These are phyloP conservation scores for Warburgia ugandensis DNA, from an alignment of 164 flowering plant genomes.

Conservation along the genomic window DNA sequence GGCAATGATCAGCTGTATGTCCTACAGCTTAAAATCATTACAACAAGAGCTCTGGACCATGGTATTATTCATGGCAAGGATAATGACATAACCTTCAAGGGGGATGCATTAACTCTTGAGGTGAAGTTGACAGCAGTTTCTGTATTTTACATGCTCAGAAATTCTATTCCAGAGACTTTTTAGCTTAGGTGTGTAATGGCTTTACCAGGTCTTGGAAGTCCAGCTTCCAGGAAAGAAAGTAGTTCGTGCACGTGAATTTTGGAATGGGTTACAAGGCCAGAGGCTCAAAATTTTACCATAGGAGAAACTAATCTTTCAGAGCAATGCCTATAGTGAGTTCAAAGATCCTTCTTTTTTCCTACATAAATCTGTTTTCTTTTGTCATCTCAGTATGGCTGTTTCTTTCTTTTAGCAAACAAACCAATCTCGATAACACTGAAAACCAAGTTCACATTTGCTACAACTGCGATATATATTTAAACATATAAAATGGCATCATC, in stretches of 20 bases:
- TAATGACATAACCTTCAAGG: conserved; percentile 39
- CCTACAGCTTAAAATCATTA: conserved; percentile 69
- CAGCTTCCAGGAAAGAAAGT: conserved; percentile 87
- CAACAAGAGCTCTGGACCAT: conserved; percentile 45
- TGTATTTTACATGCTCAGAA: too few species aligned
- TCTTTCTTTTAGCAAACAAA: too few species aligned
- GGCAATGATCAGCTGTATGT: conserved; percentile 24
- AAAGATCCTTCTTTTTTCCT: too few species aligned
- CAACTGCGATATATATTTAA: too few species aligned
- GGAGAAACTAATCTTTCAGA: too few species aligned
- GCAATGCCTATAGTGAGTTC: too few species aligned
- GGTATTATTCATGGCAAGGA: conserved; percentile 10
- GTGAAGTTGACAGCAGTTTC: conserved; percentile 18
- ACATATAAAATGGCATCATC: too few species aligned
- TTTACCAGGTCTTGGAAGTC: conserved; percentile 69
- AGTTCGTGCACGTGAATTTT: conserved; percentile 60
- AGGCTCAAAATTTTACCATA: conserved; percentile 33
- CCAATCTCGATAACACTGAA: too few species aligned
- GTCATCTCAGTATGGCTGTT: too few species aligned
- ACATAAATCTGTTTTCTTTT: too few species aligned
- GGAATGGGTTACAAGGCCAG: conserved; percentile 89
- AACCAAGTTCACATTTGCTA: too few species aligned
- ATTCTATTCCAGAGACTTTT: not conserved
- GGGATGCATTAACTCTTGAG: conserved; percentile 70
- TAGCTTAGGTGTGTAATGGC: not conserved